Evolutionary conservation across 2,329 filamentous ascomycete species (phyloP).

Genomic region (Ceratocystis lukuohia): DNA sequence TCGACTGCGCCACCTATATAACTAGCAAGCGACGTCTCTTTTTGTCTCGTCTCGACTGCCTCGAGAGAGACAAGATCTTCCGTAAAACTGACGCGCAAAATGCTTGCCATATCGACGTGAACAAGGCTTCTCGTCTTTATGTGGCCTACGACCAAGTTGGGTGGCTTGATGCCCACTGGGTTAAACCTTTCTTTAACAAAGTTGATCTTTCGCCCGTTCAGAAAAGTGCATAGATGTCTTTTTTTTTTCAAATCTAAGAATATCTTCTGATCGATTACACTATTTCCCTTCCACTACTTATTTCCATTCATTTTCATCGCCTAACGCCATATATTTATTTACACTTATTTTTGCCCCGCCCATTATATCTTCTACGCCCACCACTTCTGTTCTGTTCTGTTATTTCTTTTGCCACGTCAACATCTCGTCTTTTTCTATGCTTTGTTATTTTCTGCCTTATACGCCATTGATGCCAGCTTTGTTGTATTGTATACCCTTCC

Average conservation of each 20-base stretch:
- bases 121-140: slow-evolving; percentile 91
- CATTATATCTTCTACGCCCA: slow-evolving; percentile 11
- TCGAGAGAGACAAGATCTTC: slow-evolving; percentile 64
- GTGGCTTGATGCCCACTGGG: slow-evolving; percentile 53
- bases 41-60: slow-evolving; percentile 54
- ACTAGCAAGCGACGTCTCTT: slow-evolving; percentile 92
- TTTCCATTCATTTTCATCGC: neutral
- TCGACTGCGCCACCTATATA: slow-evolving; percentile 79
- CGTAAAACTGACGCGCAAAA: slow-evolving; percentile 92
- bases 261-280: no score
- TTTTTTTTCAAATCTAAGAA: no score
- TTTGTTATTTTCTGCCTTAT: neutral
- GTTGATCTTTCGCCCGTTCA: slow-evolving; percentile 15
- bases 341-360: slow-evolving; percentile 8
- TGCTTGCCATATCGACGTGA: slow-evolving; percentile 96
- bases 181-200: slow-evolving; percentile 27
- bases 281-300: neutral
- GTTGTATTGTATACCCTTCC: neutral
- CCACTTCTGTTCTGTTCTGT: slow-evolving; percentile 13
- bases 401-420: neutral
- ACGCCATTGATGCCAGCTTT: neutral
- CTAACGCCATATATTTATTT: neutral
- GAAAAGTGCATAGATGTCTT: slow-evolving; percentile 10
- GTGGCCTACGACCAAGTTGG: slow-evolving; percentile 75
- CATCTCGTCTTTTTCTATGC: slow-evolving; percentile 14